Conservation (phyloP, 106 monocot species). For the Dioscorea zingiberensis region DNA sequence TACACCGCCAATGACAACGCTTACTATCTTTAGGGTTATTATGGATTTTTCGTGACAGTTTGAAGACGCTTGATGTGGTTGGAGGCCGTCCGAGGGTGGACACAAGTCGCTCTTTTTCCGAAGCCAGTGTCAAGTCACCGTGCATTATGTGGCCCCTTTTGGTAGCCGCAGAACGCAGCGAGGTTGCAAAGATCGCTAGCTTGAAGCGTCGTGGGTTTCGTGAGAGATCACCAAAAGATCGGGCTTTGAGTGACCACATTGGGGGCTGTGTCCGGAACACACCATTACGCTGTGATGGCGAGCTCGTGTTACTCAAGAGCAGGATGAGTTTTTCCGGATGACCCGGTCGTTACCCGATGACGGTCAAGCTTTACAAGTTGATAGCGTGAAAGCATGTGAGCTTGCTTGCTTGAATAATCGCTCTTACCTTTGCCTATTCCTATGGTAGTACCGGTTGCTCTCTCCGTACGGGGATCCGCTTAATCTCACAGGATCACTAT, state of each 20-base stretch:
- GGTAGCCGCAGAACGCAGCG: slow-evolving; percentile 21
- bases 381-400: slow-evolving; percentile 12
- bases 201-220: slow-evolving; percentile 41
- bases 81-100: too few relatives aligned
- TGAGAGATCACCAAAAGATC: slow-evolving; percentile 13
- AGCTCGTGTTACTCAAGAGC: not conserved
- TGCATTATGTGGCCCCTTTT: slow-evolving; percentile 39
- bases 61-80: too few relatives aligned
- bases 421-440: slow-evolving; percentile 35
- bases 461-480: slow-evolving; percentile 19
- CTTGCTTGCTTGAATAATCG: slow-evolving; percentile 28
- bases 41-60: too few relatives aligned
- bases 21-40: too few relatives aligned
- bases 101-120: not conserved
- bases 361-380: not conserved
- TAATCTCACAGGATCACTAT: slow-evolving; percentile 22
- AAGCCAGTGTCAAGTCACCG: slow-evolving; percentile 34
- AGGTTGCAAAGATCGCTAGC: slow-evolving; percentile 9
- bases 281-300: slow-evolving; percentile 10
- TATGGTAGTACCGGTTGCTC: slow-evolving; percentile 12
- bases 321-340: slow-evolving; percentile 13
- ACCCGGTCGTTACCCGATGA: slow-evolving; percentile 4
- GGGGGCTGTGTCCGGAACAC: slow-evolving; percentile 34
- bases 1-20: too few relatives aligned
- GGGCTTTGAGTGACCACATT: slow-evolving; percentile 26